Conservation (phyloP, 1,284 basidiomycete genomes). For the Cryptococcus amylolentus region DNA sequence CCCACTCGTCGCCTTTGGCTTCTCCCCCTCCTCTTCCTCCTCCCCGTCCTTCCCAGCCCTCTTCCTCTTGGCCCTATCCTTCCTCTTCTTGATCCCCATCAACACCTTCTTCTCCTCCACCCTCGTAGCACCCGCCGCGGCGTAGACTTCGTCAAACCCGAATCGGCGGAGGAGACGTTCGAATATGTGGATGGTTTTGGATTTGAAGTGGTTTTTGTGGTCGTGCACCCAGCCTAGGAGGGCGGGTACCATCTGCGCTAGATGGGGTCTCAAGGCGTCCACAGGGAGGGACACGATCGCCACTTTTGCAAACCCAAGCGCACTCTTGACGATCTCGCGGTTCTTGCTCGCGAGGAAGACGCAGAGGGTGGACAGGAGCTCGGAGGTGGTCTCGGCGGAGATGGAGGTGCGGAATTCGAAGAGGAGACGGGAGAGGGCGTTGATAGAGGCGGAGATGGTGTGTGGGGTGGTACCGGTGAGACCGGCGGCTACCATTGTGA, state of each 20-base stretch:
- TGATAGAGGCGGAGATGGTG: constrained; percentile 97
- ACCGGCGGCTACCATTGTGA: constrained; percentile 96
- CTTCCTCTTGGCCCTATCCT: constrained; percentile 81
- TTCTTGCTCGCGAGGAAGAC: constrained; percentile 91
- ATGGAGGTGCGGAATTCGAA: constrained; percentile 94
- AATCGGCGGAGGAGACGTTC: constrained; percentile 93
- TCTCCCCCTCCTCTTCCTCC: constrained; percentile 56
- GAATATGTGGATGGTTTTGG: constrained; percentile 93
- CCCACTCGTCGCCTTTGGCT: constrained; percentile 56
- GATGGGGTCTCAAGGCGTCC: constrained; percentile 68
- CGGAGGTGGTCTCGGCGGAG: constrained; percentile 70
- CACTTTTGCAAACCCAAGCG: constrained; percentile 93
- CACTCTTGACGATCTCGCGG: constrained; percentile 95
- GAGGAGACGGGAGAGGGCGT: constrained; percentile 84
- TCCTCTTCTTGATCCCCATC: constrained; percentile 85
- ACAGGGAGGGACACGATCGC: constrained; percentile 77
- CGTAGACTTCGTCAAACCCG: constrained; percentile 73
- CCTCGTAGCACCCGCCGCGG: constrained; percentile 59
- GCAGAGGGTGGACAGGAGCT: constrained; percentile 80
- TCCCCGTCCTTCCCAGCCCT: constrained; percentile 57
- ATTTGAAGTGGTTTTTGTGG: constrained; percentile 98
- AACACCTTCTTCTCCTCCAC: constrained; percentile 67
- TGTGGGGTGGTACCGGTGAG: constrained; percentile 90
- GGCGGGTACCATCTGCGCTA: constrained; percentile 74
- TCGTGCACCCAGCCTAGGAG: constrained; percentile 91